A percentile compares a stretch with the other conserved stretches of the same genome.
Conservation (phyloP, 345 rosid genomes). For the Eucalyptus pauciflora region DNA sequence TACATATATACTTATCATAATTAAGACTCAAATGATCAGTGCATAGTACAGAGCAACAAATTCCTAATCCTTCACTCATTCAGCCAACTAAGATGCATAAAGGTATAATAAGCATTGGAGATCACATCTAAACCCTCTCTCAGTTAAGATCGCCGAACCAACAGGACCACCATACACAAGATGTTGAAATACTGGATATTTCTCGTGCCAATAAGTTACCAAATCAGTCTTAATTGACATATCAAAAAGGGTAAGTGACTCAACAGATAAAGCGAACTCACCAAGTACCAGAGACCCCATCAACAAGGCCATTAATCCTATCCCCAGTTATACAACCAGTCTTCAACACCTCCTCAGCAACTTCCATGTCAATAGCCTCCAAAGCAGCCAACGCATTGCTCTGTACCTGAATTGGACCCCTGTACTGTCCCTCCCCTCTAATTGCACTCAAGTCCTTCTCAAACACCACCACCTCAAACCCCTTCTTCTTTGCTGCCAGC, state of each 20-base stretch:
- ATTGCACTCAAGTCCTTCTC: constrained; percentile 88
- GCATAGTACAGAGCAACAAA: background rate
- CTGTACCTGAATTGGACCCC: constrained; percentile 95
- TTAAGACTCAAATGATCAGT: background rate
- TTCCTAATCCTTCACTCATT: background rate
- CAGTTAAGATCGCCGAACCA: background rate
- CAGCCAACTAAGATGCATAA: background rate
- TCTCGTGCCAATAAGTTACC: background rate
- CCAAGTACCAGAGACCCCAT: constrained; percentile 91
- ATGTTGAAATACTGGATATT: background rate
- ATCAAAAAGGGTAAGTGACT: background rate
- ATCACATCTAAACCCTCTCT: background rate
- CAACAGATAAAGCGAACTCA: constrained; percentile 13
- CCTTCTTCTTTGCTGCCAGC: constrained; percentile 79
- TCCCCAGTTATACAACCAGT: constrained; percentile 94
- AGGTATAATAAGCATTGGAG: background rate
- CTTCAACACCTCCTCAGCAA: constrained; percentile 75
- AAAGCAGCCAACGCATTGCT: constrained; percentile 96
- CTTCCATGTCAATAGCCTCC: constrained; percentile 81
- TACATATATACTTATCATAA: background rate
- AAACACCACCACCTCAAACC: constrained; percentile 78
- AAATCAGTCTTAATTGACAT: background rate
- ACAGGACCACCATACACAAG: background rate
- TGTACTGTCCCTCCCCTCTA: constrained; percentile 93
- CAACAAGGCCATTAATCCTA: constrained; percentile 87